phyloP scores from a whole-genome alignment of 169 alveolate species.

The Eimeria acervulina region DNA sequence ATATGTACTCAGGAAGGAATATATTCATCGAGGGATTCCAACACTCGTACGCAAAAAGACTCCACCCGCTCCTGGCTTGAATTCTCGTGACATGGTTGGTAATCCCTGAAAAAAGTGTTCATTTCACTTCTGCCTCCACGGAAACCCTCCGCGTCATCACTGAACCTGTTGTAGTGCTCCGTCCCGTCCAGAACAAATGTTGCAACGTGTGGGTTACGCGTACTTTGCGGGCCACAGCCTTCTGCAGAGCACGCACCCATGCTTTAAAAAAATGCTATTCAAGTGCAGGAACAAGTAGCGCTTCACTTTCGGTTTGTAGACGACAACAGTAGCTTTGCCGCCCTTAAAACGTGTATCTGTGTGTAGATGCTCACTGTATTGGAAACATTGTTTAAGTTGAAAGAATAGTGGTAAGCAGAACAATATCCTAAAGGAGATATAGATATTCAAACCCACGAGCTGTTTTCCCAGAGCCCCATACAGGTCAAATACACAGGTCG shows the following conservation, averaged over 20 bases:
- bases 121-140: background rate
- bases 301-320: background rate
- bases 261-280: background rate
- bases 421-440: too few relatives aligned
- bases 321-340: background rate
- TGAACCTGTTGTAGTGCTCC: background rate
- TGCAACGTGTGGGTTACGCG: background rate
- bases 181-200: background rate
- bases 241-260: background rate
- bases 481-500: background rate
- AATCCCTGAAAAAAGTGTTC: background rate
- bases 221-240: background rate
- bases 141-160: background rate
- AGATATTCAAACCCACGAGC: constrained; percentile 10
- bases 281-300: background rate
- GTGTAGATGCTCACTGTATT: too few relatives aligned
- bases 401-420: background rate
- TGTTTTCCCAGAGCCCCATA: background rate
- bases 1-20: too few relatives aligned
- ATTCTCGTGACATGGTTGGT: background rate
- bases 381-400: too few relatives aligned
- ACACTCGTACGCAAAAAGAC: too few relatives aligned
- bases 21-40: too few relatives aligned
- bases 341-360: too few relatives aligned
- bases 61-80: too few relatives aligned